Conservation (phyloP, 805 yeast genomes). For the Starmerella sp. region DNA sequence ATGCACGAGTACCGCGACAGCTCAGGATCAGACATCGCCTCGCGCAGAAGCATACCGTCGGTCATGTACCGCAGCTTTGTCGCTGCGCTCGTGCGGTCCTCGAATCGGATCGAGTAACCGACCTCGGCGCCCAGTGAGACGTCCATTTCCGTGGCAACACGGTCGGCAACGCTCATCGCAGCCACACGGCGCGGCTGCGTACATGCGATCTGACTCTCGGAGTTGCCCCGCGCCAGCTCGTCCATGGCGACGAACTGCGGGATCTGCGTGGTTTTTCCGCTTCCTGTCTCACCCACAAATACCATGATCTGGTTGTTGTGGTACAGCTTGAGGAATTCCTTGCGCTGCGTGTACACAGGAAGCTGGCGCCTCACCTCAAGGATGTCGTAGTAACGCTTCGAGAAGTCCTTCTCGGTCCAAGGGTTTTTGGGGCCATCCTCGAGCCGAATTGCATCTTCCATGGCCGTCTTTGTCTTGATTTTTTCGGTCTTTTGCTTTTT, state of each 20-base stretch:
- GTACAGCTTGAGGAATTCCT: slow-evolving; percentile 72
- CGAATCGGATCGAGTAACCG: slow-evolving; percentile 91
- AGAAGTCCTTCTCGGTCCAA: slow-evolving; percentile 57
- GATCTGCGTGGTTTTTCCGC: slow-evolving; percentile 96
- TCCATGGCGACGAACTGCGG: slow-evolving; percentile 92
- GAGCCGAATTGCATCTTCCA: slow-evolving; percentile 27
- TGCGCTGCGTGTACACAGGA: slow-evolving; percentile 90
- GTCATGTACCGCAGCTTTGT: slow-evolving; percentile 93
- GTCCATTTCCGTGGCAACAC: slow-evolving; percentile 97
- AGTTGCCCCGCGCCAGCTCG: slow-evolving; percentile 72
- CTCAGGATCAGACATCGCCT: slow-evolving; percentile 93
- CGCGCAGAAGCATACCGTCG: slow-evolving; percentile 95
- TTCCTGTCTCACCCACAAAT: slow-evolving; percentile 97
- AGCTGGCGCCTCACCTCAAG: slow-evolving; percentile 68
- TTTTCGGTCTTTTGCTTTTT: slow-evolving; percentile 12
- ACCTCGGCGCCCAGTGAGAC: slow-evolving; percentile 87
- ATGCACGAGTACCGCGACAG: slow-evolving; percentile 74
- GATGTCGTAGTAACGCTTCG: slow-evolving; percentile 64
- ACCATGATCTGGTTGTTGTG: slow-evolving; percentile 91
- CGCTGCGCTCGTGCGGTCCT: slow-evolving; percentile 67
- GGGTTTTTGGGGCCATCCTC: slow-evolving; percentile 53
- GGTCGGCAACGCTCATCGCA: slow-evolving; percentile 54
- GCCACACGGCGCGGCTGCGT: slow-evolving; percentile 96
- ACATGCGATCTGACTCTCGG: slow-evolving; percentile 82
- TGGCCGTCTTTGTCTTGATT: slow-evolving; percentile 23